Conservation (phyloP, 2,329 filamentous ascomycete genomes). For the Elsinoe batatas region DNA sequence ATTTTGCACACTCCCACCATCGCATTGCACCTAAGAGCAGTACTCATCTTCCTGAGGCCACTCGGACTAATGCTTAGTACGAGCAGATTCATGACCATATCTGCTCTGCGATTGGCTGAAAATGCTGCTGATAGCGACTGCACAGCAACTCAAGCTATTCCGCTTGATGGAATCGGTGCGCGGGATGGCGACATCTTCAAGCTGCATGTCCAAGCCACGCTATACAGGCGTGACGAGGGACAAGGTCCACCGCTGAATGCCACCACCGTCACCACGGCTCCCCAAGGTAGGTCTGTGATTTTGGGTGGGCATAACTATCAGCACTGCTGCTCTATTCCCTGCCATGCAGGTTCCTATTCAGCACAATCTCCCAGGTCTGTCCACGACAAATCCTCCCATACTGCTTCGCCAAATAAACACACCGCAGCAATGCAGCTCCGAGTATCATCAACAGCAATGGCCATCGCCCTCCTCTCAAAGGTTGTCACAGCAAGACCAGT, state of each 20-base stretch:
- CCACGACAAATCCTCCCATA: too few relatives aligned
- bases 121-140: neutral
- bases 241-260: neutral
- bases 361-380: too few relatives aligned
- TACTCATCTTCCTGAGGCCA: too few relatives aligned
- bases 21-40: too few relatives aligned
- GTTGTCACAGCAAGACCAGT: neutral
- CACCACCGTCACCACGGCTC: neutral
- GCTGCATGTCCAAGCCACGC: neutral
- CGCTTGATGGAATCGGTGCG: slow-evolving; percentile 3
- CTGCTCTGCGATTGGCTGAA: neutral
- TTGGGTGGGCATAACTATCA: neutral
- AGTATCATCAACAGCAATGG: neutral
- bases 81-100: neutral
- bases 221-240: neutral
- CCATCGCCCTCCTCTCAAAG: neutral
- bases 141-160: neutral
- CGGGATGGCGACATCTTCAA: slow-evolving; percentile 7
- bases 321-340: too few relatives aligned
- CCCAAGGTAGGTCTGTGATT: neutral
- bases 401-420: too few relatives aligned
- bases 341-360: too few relatives aligned
- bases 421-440: neutral
- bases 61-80: too few relatives aligned
- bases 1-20: too few relatives aligned